A percentile compares a stretch with the other conserved stretches of the same genome.
Conservation (phyloP, 352 stramenopile genomes). For the Phytophthora aleatoria region DNA sequence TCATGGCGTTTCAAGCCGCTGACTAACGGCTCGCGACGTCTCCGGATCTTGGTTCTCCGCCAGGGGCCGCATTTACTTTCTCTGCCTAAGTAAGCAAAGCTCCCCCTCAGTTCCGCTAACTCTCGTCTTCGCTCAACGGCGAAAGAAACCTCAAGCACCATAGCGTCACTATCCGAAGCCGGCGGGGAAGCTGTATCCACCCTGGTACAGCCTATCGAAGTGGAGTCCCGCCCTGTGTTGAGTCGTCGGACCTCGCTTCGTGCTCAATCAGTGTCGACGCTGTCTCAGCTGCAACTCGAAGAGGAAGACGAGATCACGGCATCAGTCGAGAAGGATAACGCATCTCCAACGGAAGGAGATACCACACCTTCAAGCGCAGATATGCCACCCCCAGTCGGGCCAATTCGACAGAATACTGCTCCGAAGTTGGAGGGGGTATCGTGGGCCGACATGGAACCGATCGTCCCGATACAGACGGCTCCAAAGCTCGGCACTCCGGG, state of each 20-base stretch:
- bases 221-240: neutral
- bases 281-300: constrained; percentile 18
- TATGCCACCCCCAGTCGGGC: constrained; percentile 8
- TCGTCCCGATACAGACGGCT: constrained; percentile 13
- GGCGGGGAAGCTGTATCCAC: constrained; percentile 22
- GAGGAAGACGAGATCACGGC: constrained; percentile 17
- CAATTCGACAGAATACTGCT: constrained; percentile 9
- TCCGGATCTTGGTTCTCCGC: constrained; percentile 14
- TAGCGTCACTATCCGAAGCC: constrained; percentile 17
- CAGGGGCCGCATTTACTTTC: constrained; percentile 17
- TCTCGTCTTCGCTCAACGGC: constrained; percentile 11
- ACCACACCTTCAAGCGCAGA: neutral
- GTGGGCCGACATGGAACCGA: constrained; percentile 30
- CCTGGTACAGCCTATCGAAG: constrained; percentile 20
- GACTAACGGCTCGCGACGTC: constrained; percentile 16
- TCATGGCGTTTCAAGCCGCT: constrained; percentile 13
- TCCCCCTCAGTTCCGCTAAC: neutral
- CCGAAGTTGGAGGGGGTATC: constrained; percentile 22
- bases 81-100: neutral
- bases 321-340: constrained; percentile 1
- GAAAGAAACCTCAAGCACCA: constrained; percentile 20
- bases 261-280: constrained; percentile 4
- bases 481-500: constrained; percentile 15
- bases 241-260: constrained; percentile 19
- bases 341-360: constrained; percentile 2